Evolutionary conservation across 1,139 yeast species (phyloP).

Genomic region (Pichia sp.): DNA sequence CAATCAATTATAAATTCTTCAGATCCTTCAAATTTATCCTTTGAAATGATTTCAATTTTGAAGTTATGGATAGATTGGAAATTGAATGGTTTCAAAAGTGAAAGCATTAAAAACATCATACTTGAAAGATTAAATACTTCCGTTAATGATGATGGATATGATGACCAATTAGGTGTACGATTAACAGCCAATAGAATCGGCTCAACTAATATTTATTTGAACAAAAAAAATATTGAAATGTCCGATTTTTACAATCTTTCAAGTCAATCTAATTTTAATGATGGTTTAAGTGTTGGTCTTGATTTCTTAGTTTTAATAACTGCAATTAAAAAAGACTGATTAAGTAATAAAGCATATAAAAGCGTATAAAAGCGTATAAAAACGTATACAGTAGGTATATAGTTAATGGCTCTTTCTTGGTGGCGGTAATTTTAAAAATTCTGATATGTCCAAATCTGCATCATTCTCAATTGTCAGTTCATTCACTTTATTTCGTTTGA

Average conservation of each 20-base stretch:
- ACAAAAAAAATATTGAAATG: background rate
- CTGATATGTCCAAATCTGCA: too few relatives aligned
- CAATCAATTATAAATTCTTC: constrained; percentile 2
- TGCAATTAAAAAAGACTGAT: background rate
- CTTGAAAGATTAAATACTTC: constrained; percentile 4
- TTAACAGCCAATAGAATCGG: background rate
- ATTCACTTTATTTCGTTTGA: too few relatives aligned
- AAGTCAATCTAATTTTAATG: constrained; percentile 1
- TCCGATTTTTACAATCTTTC: background rate
- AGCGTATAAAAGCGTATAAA: too few relatives aligned
- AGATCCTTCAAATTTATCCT: background rate
- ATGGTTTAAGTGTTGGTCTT: constrained; percentile 7
- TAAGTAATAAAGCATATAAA: too few relatives aligned
- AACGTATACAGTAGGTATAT: too few relatives aligned
- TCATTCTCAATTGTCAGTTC: too few relatives aligned
- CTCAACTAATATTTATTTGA: background rate
- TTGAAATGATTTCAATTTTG: constrained; percentile 2
- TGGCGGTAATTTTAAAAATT: too few relatives aligned
- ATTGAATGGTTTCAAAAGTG: constrained; percentile 21
- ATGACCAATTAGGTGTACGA: constrained; percentile 6
- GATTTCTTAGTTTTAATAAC: constrained; percentile 7
- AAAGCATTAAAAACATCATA: constrained; percentile 15
- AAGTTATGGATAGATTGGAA: constrained; percentile 26
- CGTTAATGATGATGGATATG: constrained; percentile 6
- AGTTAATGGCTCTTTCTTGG: too few relatives aligned